Evolutionary conservation across 2,329 filamentous ascomycete species (phyloP), one percentile per base, ranked within the genome.

Genomic region (Aspergillus hiratsukae): DNA sequence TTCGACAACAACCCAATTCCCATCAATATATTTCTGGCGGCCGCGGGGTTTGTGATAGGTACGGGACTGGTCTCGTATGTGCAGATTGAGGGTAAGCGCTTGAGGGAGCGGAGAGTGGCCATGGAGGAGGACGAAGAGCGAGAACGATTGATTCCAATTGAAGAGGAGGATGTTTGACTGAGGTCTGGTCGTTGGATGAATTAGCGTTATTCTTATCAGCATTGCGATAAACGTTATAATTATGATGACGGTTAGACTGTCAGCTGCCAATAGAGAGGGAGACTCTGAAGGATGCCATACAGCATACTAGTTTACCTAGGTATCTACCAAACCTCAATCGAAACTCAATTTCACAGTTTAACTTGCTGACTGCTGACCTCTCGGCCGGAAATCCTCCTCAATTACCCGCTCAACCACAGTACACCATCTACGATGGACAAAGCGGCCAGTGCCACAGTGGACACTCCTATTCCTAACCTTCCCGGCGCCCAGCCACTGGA

Each of bases 1-100:
- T 96, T 93, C 63, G 63, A 78, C 21, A 85, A 86, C 14, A 81
- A 96, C 68, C 91, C 91, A 0, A 77, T 90, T 0, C 91, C 90
- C 0, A 87, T 95, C 35, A 94, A 96, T 69, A 59, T 88, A 2
- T 78, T 87, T 0, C 72, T 96, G 41, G 73, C 93, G 40, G 67
- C 75, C 0, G 64, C 83, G 1, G 89, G 87, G 0, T 71, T 91
- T 7, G 69, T 83, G 0, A 79, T 93, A 1, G 91, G 91, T 0
- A 59, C 82, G 0, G 75, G 75, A 4, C 77, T 96, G 2, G 86
- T 93, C 7, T 74, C 70, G 0, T 96, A 82, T 71, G 90, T 95
- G 46, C 52, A 60, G 43, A 35, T 66, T 3, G 61, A 63, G 3
- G 66, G 64, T 3, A 46, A 55, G n/a, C 55, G 55, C 17, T 52